phyloP scores from a whole-genome alignment of 306 rosid species.

The Vigna unguiculata region DNA sequence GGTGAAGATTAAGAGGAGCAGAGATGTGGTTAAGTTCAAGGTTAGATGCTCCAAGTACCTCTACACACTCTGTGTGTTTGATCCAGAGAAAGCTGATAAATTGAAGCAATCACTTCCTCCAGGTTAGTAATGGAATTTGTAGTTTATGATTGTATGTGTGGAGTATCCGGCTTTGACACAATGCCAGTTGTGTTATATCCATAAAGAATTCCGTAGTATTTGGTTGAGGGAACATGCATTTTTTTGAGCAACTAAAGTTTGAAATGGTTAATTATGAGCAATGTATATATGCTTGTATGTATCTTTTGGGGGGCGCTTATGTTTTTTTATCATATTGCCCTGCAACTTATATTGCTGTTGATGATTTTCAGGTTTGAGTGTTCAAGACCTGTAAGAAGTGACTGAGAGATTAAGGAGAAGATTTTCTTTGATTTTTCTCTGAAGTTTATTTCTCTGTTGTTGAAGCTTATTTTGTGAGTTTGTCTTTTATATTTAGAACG shows the following conservation, averaged over 20 bases:
- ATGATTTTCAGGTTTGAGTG: conserved; percentile 73
- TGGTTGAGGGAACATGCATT: not conserved
- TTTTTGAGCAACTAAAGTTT: not conserved
- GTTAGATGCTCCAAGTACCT: conserved; percentile 92
- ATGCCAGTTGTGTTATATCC: not conserved
- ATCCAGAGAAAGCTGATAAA: conserved; percentile 80
- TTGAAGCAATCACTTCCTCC: conserved; percentile 97
- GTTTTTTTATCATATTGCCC: not conserved
- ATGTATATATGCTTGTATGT: not conserved
- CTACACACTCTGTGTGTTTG: conserved; percentile 89
- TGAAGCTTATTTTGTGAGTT: conserved; percentile 37
- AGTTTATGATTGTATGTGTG: not conserved
- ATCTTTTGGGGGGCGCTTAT: not conserved
- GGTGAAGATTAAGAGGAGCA: conserved; percentile 83
- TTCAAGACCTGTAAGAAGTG: conserved; percentile 70
- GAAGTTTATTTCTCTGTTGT: conserved; percentile 36
- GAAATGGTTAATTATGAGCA: not conserved
- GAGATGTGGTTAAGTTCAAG: conserved; percentile 86
- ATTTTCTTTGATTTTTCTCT: conserved; percentile 24
- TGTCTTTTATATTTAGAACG: conserved; percentile 24
- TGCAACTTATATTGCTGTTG: not conserved
- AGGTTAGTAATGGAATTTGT: conserved; percentile 43
- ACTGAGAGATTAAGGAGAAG: conserved; percentile 9
- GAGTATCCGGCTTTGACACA: not conserved
- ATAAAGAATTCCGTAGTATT: not conserved